Percentiles rank a stretch among this genome's conserved stretches.
Evolutionary conservation across 2,329 filamentous ascomycete species (phyloP).

Genomic region (Alternaria sp.): DNA sequence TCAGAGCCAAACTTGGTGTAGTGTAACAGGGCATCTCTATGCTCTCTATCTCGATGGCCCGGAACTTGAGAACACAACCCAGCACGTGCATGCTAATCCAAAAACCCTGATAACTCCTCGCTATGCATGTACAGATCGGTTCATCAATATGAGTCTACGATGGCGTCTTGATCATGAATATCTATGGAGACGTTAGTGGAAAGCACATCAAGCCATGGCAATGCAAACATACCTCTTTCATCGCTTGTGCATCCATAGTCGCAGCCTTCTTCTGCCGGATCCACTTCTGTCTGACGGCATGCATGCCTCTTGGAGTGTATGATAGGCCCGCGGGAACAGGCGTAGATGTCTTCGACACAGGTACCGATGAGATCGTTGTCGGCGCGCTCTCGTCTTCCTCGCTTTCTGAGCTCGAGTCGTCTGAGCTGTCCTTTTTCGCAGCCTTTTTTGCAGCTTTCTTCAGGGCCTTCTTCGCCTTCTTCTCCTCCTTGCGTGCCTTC

Average conservation of each 20-base stretch:
- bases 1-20: background rate
- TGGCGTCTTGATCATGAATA: conserved; percentile 48
- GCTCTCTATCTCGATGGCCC: background rate
- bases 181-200: conserved; percentile 30
- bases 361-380: conserved; percentile 32
- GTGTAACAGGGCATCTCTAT: background rate
- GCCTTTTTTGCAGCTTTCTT: conserved; percentile 54
- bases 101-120: conserved; percentile 32
- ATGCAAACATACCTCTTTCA: conserved; percentile 74
- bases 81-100: background rate
- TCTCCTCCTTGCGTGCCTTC: conserved; percentile 53
- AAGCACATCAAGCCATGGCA: background rate
- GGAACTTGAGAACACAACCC: background rate
- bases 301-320: conserved; percentile 63
- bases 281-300: conserved; percentile 78
- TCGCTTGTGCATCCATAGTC: conserved; percentile 77
- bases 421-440: conserved; percentile 29
- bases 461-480: conserved; percentile 58
- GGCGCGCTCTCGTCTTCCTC: conserved; percentile 40
- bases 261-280: conserved; percentile 90
- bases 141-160: conserved; percentile 18
- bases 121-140: conserved; percentile 31
- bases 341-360: conserved; percentile 53
- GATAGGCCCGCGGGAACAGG: conserved; percentile 49
- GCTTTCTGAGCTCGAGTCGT: conserved; percentile 37